Evolutionary conservation across 306 rosid species (phyloP).

Genomic region (Fragaria iinumae): DNA sequence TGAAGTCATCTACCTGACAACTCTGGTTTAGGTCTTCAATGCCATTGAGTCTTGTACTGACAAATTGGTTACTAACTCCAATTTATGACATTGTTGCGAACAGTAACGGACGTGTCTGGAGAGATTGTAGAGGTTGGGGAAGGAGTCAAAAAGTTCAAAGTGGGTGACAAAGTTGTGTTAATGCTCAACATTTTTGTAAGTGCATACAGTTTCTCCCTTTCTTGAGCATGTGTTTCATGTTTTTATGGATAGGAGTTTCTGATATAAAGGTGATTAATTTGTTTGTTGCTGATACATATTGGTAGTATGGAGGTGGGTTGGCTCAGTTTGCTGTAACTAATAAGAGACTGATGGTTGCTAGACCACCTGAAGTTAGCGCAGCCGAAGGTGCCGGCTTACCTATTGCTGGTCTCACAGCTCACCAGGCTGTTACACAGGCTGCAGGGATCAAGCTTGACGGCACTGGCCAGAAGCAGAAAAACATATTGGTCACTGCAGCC

Average conservation of each 20-base stretch:
- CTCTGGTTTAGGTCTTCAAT: not conserved
- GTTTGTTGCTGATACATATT: constrained; percentile 9
- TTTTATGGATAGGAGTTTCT: not conserved
- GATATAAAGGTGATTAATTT: not conserved
- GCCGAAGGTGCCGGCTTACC: constrained; percentile 61
- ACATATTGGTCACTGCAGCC: constrained; percentile 74
- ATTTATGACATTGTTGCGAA: constrained; percentile 4
- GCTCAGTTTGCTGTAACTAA: constrained; percentile 51
- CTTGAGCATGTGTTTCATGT: not conserved
- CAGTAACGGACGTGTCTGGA: constrained; percentile 68
- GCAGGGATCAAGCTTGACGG: constrained; percentile 68
- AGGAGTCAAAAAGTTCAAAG: constrained; percentile 50
- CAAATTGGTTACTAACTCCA: not conserved
- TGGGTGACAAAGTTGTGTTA: constrained; percentile 67
- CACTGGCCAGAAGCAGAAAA: constrained; percentile 39
- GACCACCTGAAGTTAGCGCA: constrained; percentile 61
- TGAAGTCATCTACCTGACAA: no score
- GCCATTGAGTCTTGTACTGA: no score
- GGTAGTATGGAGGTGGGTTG: constrained; percentile 71
- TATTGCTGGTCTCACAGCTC: constrained; percentile 62
- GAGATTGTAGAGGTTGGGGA: constrained; percentile 54
- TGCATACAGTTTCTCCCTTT: not conserved
- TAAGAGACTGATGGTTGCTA: constrained; percentile 40
- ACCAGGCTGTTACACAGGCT: constrained; percentile 53
- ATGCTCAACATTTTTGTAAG: constrained; percentile 40